Evolutionary conservation across 371 early-diverging fungal species (phyloP).

Genomic region (Mucor mucedo): DNA sequence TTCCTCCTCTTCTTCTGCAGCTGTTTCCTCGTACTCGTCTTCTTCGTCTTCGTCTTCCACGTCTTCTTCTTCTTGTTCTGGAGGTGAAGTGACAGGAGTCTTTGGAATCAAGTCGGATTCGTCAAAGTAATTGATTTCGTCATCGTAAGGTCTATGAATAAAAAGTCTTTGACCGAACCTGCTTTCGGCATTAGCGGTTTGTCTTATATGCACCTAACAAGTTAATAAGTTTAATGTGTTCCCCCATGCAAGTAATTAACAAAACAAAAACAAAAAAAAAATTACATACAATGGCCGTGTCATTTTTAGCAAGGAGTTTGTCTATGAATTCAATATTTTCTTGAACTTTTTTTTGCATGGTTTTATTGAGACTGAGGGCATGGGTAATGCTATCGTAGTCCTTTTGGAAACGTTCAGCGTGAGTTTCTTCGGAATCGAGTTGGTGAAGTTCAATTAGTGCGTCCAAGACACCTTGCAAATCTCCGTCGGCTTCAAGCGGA

Average conservation of each 20-base stretch:
- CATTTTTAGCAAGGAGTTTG: slow-evolving; percentile 16
- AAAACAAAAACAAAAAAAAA: not conserved
- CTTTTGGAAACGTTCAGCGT: not conserved
- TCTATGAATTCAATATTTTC: slow-evolving; percentile 21
- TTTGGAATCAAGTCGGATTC: slow-evolving; percentile 8
- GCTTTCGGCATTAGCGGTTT: slow-evolving; percentile 6
- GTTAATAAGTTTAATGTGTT: not conserved
- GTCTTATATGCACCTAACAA: slow-evolving; percentile 2
- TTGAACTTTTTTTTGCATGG: slow-evolving; percentile 26
- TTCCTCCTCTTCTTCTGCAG: not conserved
- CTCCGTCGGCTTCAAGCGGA: not conserved
- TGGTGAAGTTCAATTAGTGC: slow-evolving; percentile 16
- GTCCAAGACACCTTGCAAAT: slow-evolving; percentile 11
- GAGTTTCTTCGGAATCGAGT: not conserved
- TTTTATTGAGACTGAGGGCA: slow-evolving; percentile 29
- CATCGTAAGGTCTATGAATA: slow-evolving; percentile 11
- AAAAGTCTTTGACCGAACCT: slow-evolving; percentile 6
- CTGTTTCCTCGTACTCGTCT: no score
- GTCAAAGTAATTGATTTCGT: slow-evolving; percentile 15
- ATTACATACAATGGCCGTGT: slow-evolving; percentile 21
- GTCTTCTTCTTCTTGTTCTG: not conserved
- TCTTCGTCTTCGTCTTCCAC: slow-evolving; percentile 5
- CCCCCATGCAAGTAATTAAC: not conserved
- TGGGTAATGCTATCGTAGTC: slow-evolving; percentile 15
- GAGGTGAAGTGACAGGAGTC: not conserved